phyloP scores from a whole-genome alignment of 768 basidiomycete species.

The Auricularia heimuer region DNA sequence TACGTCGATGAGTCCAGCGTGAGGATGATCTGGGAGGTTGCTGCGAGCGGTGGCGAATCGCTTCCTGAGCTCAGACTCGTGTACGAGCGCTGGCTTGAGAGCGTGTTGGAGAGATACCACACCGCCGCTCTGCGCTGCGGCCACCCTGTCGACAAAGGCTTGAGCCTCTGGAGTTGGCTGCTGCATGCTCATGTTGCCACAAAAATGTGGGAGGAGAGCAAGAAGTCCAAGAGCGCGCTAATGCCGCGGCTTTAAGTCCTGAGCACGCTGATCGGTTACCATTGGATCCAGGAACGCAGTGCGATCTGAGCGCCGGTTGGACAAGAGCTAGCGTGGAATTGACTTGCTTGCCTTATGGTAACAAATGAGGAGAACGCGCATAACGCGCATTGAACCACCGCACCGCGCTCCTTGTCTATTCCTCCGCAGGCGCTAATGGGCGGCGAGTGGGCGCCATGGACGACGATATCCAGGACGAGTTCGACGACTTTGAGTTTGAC shows the following conservation, averaged over 20 bases:
- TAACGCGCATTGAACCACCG: too few species aligned
- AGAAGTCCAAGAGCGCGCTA: background rate
- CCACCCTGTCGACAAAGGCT: background rate
- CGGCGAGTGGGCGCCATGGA: background rate
- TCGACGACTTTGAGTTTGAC: background rate
- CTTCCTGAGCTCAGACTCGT: constrained; percentile 45
- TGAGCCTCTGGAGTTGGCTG: background rate
- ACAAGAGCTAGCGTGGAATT: too few species aligned
- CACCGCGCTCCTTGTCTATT: too few species aligned
- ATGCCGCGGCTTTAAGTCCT: background rate
- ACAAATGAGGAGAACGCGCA: too few species aligned
- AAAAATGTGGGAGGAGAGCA: background rate
- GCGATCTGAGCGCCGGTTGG: too few species aligned
- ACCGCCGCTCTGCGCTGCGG: background rate
- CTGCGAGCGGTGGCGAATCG: constrained; percentile 45
- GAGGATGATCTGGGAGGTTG: constrained; percentile 36
- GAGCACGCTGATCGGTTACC: too few species aligned
- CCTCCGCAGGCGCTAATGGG: too few species aligned
- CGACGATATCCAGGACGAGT: background rate
- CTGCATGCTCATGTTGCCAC: too few species aligned
- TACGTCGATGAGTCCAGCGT: constrained; percentile 51
- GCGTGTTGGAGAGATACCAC: background rate
- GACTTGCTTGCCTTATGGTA: too few species aligned
- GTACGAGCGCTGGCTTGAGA: constrained; percentile 46
- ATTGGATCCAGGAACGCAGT: too few species aligned